Evolutionary conservation across 1,139 yeast genomes (phyloP).

Genomic region (Saccharomyces pastorianus): DNA sequence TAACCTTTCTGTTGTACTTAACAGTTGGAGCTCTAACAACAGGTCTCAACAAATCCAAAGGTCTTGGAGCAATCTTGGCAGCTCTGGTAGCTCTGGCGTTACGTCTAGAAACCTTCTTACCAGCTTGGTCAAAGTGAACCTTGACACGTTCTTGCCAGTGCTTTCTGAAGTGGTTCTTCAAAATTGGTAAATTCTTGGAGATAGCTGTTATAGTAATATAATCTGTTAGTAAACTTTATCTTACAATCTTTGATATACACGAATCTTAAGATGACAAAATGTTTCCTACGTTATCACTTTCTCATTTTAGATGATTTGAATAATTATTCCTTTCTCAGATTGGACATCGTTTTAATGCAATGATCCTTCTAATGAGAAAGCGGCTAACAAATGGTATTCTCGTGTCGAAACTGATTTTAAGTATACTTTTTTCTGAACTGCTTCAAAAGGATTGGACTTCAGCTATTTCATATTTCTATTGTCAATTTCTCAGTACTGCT

Average conservation of each 20-base stretch:
- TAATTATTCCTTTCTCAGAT: too few relatives aligned
- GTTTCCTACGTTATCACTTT: too few relatives aligned
- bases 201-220: slow-evolving; percentile 53
- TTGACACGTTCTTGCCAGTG: slow-evolving; percentile 99
- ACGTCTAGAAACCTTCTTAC: slow-evolving; percentile 97
- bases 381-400: too few relatives aligned
- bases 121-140: slow-evolving; percentile 63
- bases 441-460: too few relatives aligned
- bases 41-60: slow-evolving; percentile 94
- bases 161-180: slow-evolving; percentile 95
- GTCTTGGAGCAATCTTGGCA: slow-evolving; percentile 94
- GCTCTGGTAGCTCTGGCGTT: slow-evolving; percentile 89
- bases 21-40: slow-evolving; percentile 97
- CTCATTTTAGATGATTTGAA: neutral
- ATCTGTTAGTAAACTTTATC: neutral
- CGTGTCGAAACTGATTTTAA: too few relatives aligned
- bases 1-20: slow-evolving; percentile 98
- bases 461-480: neutral
- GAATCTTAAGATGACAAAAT: neutral
- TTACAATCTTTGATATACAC: neutral
- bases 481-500: neutral
- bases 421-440: too few relatives aligned
- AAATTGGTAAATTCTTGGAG: slow-evolving; percentile 95
- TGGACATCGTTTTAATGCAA: too few relatives aligned
- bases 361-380: too few relatives aligned